Percentiles rank a stretch among this genome's conserved stretches.
Evolutionary conservation across 192 early-diverging fungal species (phyloP).

Genomic region (Coemansia sp.): DNA sequence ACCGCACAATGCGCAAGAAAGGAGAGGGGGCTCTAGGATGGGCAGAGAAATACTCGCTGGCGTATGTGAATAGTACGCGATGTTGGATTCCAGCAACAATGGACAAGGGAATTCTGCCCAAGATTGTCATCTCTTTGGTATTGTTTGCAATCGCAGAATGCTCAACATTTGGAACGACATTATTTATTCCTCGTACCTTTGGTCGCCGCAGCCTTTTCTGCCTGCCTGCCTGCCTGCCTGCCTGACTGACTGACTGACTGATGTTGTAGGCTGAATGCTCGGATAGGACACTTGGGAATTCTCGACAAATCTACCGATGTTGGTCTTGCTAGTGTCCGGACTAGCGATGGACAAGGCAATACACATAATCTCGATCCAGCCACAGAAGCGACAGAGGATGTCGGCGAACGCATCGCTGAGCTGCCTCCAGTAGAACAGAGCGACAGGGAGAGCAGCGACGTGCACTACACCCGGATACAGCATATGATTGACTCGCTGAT

Average conservation of each 20-base stretch:
- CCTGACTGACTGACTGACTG: too few relatives aligned
- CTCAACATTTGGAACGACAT: not conserved
- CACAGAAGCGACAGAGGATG: not conserved
- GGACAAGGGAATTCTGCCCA: not conserved
- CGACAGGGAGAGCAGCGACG: conserved; percentile 25
- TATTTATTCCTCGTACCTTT: not conserved
- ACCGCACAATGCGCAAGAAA: not conserved
- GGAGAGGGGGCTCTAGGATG: not conserved
- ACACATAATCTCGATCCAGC: not conserved
- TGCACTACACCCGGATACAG: conserved; percentile 49
- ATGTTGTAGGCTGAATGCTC: conserved; percentile 42
- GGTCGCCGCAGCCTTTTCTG: too few relatives aligned
- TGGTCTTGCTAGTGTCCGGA: not conserved
- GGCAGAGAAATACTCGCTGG: not conserved
- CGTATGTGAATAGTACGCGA: not conserved
- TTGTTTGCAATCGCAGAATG: not conserved
- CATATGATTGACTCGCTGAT: conserved; percentile 53
- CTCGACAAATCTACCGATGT: conserved; percentile 6
- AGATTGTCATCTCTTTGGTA: not conserved
- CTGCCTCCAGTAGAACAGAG: conserved; percentile 2
- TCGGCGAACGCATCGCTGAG: too few relatives aligned
- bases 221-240: too few relatives aligned
- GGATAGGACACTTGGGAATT: conserved; percentile 29
- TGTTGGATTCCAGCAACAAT: conserved; percentile 5
- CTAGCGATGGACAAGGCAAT: not conserved